A percentile compares a stretch with the other conserved stretches of the same genome.
These are phyloP conservation scores for Ilex asprella DNA, from an alignment of 257 asterid genomes.

Conservation along the genomic window DNA sequence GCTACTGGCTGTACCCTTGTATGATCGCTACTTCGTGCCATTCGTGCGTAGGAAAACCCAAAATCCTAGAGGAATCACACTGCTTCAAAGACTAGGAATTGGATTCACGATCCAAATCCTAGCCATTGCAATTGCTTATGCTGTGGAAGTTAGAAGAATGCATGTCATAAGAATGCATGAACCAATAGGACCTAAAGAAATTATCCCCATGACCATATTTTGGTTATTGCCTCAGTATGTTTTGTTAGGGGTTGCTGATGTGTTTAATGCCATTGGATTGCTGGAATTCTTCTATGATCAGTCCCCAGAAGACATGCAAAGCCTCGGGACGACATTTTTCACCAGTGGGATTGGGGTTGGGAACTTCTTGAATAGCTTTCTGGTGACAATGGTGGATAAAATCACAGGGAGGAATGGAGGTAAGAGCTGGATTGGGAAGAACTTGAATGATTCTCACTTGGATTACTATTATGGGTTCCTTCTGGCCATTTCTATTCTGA, in stretches of 20 bases:
- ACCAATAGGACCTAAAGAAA: constrained; percentile 22
- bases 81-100: constrained; percentile 57
- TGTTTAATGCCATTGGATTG: constrained; percentile 70
- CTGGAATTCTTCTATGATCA: constrained; percentile 83
- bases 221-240: constrained; percentile 63
- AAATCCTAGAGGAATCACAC: constrained; percentile 67
- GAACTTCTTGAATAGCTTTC: constrained; percentile 72
- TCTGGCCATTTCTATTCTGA: constrained; percentile 36
- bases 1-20: constrained; percentile 62
- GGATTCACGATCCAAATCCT: constrained; percentile 58
- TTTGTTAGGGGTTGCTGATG: constrained; percentile 65
- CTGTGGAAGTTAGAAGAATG: constrained; percentile 41
- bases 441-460: constrained; percentile 70
- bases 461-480: constrained; percentile 70
- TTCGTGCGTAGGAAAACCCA: constrained; percentile 47
- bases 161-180: constrained; percentile 23
- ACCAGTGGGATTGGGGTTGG: constrained; percentile 85
- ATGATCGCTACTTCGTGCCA: constrained; percentile 71
- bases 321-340: constrained; percentile 77
- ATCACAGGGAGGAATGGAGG: constrained; percentile 47
- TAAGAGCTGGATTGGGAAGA: constrained; percentile 83
- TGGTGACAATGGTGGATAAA: constrained; percentile 67
- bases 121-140: constrained; percentile 52
- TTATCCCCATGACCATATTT: constrained; percentile 69
- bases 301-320: constrained; percentile 82